phyloP scores from a whole-genome alignment of 371 early-diverging fungal species.

The Dinochytrium kinnereticum region DNA sequence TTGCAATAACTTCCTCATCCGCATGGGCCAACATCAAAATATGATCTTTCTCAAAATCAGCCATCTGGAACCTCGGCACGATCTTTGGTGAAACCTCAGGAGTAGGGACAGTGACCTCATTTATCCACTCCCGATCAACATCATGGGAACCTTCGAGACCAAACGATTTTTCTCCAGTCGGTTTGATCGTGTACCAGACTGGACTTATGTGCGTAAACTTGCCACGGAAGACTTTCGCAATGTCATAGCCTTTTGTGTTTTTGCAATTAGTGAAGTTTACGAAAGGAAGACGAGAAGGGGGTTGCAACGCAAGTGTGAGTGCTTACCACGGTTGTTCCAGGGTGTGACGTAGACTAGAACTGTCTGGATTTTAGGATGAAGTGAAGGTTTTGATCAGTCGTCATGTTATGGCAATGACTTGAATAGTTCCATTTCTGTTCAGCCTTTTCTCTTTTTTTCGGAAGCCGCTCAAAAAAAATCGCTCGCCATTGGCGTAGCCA shows the following conservation, averaged over 20 bases:
- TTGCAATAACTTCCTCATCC: constrained; percentile 15
- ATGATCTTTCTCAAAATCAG: constrained; percentile 53
- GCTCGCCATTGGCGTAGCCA: too few relatives aligned
- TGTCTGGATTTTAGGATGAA: too few relatives aligned
- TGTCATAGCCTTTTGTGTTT: constrained; percentile 55
- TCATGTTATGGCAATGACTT: too few relatives aligned
- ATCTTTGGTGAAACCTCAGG: constrained; percentile 41
- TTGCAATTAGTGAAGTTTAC: too few relatives aligned
- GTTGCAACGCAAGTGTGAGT: background rate
- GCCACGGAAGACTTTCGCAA: constrained; percentile 65
- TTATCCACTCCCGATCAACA: constrained; percentile 67
- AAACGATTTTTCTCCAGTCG: background rate
- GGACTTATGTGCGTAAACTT: constrained; percentile 71
- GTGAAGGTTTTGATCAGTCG: too few relatives aligned
- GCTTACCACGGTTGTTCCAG: constrained; percentile 67
- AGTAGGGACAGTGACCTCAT: constrained; percentile 49
- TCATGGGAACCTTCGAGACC: constrained; percentile 60
- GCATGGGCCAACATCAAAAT: constrained; percentile 44
- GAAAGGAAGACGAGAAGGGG: too few relatives aligned
- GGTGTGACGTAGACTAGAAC: constrained; percentile 69
- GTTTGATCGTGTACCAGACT: constrained; percentile 29
- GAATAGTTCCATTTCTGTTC: background rate
- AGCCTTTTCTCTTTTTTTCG: background rate
- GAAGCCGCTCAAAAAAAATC: too few relatives aligned
- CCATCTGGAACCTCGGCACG: constrained; percentile 63